A percentile compares a stretch with the other conserved stretches of the same genome.
These are phyloP conservation scores for Leucaena leucocephala DNA, from an alignment of 306 rosid genomes.

Conservation along the genomic window DNA sequence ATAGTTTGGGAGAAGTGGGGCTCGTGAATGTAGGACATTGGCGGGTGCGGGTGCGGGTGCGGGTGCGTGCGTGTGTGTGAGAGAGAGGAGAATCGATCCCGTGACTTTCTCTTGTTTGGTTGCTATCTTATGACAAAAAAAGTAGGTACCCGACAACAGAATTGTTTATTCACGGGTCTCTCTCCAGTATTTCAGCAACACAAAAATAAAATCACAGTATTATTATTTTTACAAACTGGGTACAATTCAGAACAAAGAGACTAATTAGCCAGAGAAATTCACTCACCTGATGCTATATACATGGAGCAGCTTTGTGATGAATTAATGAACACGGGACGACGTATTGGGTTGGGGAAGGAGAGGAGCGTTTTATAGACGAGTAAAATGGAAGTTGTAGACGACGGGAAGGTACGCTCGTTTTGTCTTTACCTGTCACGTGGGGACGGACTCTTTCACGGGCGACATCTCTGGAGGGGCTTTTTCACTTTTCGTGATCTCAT, in stretches of 20 bases:
- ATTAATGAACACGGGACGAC: not conserved
- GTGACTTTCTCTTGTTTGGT: slow-evolving; percentile 75
- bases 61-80: not conserved
- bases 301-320: not conserved
- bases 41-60: too few relatives aligned
- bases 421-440: slow-evolving; percentile 56
- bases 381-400: slow-evolving; percentile 13
- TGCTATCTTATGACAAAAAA: slow-evolving; percentile 52
- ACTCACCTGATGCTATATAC: not conserved
- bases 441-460: slow-evolving; percentile 50
- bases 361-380: slow-evolving; percentile 31
- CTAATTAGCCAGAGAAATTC: not conserved
- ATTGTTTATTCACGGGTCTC: slow-evolving; percentile 65
- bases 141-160: slow-evolving; percentile 44
- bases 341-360: not conserved
- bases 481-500: not conserved
- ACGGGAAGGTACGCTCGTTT: slow-evolving; percentile 28
- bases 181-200: not conserved
- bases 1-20: slow-evolving; percentile 20
- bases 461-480: not conserved
- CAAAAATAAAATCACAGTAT: not conserved
- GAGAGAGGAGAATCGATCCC: slow-evolving; percentile 42
- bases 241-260: not conserved
- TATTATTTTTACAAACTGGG: too few relatives aligned
- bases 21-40: not conserved